Base-by-base conservation (phyloP, 208 protist genomes). In the Leishmania gerbilli region DNA sequence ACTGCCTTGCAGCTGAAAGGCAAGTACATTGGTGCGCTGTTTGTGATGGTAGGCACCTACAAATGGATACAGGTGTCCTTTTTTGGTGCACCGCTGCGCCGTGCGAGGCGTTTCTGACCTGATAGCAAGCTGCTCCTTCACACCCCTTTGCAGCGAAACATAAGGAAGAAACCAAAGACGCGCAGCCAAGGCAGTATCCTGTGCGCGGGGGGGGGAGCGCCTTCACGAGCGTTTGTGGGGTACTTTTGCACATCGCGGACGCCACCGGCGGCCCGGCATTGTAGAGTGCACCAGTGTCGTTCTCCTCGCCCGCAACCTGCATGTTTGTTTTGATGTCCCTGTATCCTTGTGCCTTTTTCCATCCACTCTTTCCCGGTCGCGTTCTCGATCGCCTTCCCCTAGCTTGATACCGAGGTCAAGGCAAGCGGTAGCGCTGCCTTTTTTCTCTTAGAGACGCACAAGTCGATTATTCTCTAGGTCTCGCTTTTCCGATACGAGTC, bases 11-110 rank as follows among this genome's bases (percentile, higher is more conserved):
- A 56, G 5, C 71, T 71, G 60, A 95, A 93, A 65, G 75, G 82
- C 15, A 80, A 84, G 71, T 90, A 92, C 83, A 79, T 95, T 37
- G 86, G 45, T 4, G 84, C 87, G 21, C 79, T 93, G 76, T 90
- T 92, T 87, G 42, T 92, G 60, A 64, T 90, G 42, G 60, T 93
- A 6, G 84, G 76, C 13, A 79, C 82, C n/a, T 93, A 87, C 65
- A 95, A 95, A 79, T 93, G 85, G 85, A 34, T 88, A 1, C 79
- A 85, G 64, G 68, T 79, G 13, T 69, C 78, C 5, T 65, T 78
- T 27, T 85, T 86, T 53, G 68, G 79, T 3, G 47, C 27, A 3
- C 49, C 79, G 31, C 47, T 37, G 42, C 85, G 78, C n/a, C 76
- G 84, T 17, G 56, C 74, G 58, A 76, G 78, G 24, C 82, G 78